phyloP scores from a whole-genome alignment of 2,329 filamentous ascomycete species.

The Epichloe gansuensis region DNA sequence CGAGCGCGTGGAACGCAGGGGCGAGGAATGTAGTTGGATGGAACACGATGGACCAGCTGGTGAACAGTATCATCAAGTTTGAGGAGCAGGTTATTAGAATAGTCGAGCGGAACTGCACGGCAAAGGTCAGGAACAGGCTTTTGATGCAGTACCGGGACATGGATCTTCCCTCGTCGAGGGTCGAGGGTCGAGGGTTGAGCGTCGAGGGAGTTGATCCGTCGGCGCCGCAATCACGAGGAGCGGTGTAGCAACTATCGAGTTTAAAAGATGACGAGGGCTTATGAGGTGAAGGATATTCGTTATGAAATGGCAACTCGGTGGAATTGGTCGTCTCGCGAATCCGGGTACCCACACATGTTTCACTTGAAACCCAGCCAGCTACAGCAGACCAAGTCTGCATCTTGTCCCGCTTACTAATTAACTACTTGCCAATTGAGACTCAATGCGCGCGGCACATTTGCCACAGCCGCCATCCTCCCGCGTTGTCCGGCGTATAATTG shows the following conservation, averaged over 20 bases:
- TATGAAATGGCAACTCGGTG: neutral
- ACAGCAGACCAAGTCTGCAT: neutral
- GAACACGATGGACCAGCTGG: conserved; percentile 17
- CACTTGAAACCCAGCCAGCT: neutral
- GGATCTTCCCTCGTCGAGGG: conserved; percentile 1
- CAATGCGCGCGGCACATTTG: neutral
- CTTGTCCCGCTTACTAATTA: neutral
- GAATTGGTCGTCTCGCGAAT: neutral
- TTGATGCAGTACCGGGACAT: conserved; percentile 8
- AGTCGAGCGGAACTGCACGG: conserved; percentile 13
- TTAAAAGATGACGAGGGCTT: neutral
- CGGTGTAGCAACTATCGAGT: neutral
- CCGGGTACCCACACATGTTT: neutral
- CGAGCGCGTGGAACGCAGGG: conserved; percentile 24
- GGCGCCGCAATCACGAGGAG: neutral
- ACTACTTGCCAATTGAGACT: neutral
- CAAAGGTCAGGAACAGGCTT: conserved; percentile 8
- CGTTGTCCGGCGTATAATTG: neutral
- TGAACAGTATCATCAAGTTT: conserved; percentile 14
- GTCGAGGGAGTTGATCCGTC: neutral
- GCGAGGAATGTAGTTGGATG: conserved; percentile 26
- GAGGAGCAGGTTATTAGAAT: conserved; percentile 15
- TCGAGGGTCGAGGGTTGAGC: neutral
- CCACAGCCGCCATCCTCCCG: neutral
- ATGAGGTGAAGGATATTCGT: neutral